Base-by-base conservation (phyloP, 2,329 filamentous ascomycete species). In the Cercospora zeae-maydis region DNA sequence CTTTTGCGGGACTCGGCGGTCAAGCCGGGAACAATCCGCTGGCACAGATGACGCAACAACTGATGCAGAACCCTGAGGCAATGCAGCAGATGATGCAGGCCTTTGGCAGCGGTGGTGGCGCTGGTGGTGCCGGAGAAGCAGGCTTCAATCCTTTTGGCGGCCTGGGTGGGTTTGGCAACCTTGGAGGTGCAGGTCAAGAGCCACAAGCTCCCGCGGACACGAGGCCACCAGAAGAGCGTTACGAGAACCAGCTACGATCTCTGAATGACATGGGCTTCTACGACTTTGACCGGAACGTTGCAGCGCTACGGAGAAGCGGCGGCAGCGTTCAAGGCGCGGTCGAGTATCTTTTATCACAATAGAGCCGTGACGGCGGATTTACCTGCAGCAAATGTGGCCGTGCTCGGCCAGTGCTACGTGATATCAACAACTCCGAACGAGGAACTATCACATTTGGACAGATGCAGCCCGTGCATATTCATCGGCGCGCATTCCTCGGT, bases 241-340 rank as follows among this genome's bases (percentile, higher is more conserved):
- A 96, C 71, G 92, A 90, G 2, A 88, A 91, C 33, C 93, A 99
- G 78, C 81, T 99, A 55, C 84, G 92, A 64, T 92, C 98, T 78
- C 80, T 99, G 66, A 99, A 99, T 76, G 95, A 98, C 69, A 99
- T 99, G 95, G 95, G 95, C 2, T 99, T 99, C 79, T 96, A 87
- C 75, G 93, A 99, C 74, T 99, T 98, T 73, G 93, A 99, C 58
- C 82, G 90, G 70, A 99, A 99, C 71, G 86, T 99, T 33, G 87
- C 90, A 61, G 95, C 95, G 4, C 79, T 99, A 72, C 84, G 93
- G 76, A 85, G 93, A 72, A 91, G 91, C 64, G 95, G 95, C 8
- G 95, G 95, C 10, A 97, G 91, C 75, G 95, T 98, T 42, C 92
- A 98, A 75, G 95, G 93, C 10, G 95, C 91, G 4, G 86, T 96